phyloP scores from a whole-genome alignment of 805 yeast genomes.

The Cyberlindnera maclurae region DNA sequence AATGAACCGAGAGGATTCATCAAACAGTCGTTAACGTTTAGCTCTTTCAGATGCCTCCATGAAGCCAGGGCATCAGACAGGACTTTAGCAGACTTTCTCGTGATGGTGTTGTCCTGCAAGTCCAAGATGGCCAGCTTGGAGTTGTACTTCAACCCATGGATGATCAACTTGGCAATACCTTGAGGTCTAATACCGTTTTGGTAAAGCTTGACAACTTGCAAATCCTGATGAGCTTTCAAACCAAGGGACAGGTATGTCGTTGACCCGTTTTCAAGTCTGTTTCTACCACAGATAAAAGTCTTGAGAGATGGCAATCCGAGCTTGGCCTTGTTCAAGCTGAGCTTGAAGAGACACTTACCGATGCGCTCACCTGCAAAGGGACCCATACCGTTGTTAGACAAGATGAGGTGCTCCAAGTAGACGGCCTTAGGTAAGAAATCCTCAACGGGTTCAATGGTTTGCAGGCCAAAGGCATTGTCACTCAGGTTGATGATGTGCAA shows the following conservation, averaged over 20 bases:
- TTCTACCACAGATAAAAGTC: conserved; percentile 94
- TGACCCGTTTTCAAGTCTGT: conserved; percentile 94
- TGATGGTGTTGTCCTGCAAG: conserved; percentile 93
- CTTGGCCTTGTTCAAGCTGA: conserved; percentile 56
- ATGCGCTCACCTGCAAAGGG: conserved; percentile 95
- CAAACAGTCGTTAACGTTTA: conserved; percentile 85
- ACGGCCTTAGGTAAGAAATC: conserved; percentile 65
- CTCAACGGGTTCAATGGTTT: conserved; percentile 87
- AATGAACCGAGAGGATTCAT: conserved; percentile 73
- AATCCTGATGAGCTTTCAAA: conserved; percentile 67
- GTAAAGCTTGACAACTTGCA: conserved; percentile 71
- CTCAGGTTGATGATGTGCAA: conserved; percentile 73
- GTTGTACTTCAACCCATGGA: conserved; percentile 62
- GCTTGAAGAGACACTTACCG: conserved; percentile 73
- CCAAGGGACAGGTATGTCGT: conserved; percentile 80
- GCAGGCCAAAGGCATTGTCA: conserved; percentile 96
- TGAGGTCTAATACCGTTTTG: conserved; percentile 97
- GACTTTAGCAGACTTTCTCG: conserved; percentile 55
- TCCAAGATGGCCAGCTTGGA: conserved; percentile 62
- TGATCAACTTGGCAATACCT: conserved; percentile 72
- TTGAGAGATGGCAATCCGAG: conserved; percentile 46
- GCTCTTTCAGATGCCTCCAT: conserved; percentile 69
- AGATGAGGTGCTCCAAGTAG: conserved; percentile 75
- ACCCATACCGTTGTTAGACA: conserved; percentile 96
- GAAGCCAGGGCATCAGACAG: conserved; percentile 51